Base-by-base conservation (phyloP, 768 basidiomycete species). In the Dioszegia hungarica region DNA sequence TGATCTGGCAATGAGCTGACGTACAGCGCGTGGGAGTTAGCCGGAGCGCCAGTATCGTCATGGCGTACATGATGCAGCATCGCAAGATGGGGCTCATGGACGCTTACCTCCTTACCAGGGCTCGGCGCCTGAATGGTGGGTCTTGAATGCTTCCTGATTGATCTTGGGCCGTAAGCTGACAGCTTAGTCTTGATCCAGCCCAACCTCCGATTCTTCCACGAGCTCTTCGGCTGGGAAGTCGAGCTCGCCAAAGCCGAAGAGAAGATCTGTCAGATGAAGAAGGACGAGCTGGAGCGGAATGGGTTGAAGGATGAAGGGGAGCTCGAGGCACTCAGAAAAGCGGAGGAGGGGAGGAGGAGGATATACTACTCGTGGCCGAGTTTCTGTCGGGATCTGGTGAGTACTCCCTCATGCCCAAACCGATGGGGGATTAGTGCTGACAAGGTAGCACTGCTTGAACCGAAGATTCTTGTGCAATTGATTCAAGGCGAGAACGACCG, bases 1-100 rank as follows among this genome's bases (percentile, higher is more conserved):
- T 17, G 20, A 20, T 11, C 17, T 12, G 19, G 29, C 20, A 8
- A 39, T 33, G 34, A 28, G 14, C 31, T 33, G 14, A 36, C 46
- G 46, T 11, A 11, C 38, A 75, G 73, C 83, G 92, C n/a, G 94
- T 98, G n/a, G 94, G 94, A n/a, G 94, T 98, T 39, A 89, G 87
- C 40, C 79, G 94, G 59, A 90, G 88, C 69, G 93, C 94, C 27
- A 94, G 90, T 29, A 91, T 98, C 59, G 88, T 88, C 60, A 97
- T 98, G 69, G 93, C 93, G 17, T 97, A 97, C 77, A 88, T 95
- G 70, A 97, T 97, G 93, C 89, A 92, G 73, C 85, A 94, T 70
- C 83, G 90, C 20, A 79, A 81, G 22, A 79, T 93, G 43, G 86
- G 88, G 34, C 84, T 98, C 62, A 89, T 92, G 55, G 90, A 93